phyloP scores from a whole-genome alignment of 2,329 filamentous ascomycete species.

The Lojkania enalia region DNA sequence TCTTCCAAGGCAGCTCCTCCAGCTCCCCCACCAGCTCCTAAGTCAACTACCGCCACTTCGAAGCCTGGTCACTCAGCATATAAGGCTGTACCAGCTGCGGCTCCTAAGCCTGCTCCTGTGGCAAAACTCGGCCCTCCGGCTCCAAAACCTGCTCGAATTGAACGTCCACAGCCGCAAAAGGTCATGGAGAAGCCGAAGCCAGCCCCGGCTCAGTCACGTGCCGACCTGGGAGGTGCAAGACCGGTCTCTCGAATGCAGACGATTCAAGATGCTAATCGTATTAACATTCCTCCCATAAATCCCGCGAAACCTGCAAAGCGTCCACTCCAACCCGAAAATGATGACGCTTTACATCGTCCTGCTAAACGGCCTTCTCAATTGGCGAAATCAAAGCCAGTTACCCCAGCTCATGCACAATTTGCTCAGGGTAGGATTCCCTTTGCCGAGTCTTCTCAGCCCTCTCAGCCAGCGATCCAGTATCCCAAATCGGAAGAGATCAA shows the following conservation, averaged over 20 bases:
- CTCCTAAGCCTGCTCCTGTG: conserved; percentile 25
- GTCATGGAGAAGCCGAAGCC: conserved; percentile 71
- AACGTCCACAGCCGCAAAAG: conserved; percentile 50
- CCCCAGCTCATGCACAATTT: conserved; percentile 68
- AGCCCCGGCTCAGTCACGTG: conserved; percentile 43
- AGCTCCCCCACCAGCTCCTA: conserved; percentile 14
- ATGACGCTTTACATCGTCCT: conserved; percentile 57
- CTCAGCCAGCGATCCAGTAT: conserved; percentile 80
- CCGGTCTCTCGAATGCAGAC: conserved; percentile 64
- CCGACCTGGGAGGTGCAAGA: conserved; percentile 55
- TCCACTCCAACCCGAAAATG: conserved; percentile 70
- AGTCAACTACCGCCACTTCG: conserved; percentile 49
- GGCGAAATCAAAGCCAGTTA: conserved; percentile 51
- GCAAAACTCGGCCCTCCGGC: conserved; percentile 26
- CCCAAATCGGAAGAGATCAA: conserved; percentile 88
- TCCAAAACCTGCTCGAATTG: conserved; percentile 30
- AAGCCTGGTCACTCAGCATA: conserved; percentile 50
- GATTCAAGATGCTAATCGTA: conserved; percentile 63
- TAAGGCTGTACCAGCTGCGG: conserved; percentile 29
- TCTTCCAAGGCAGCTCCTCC: conserved; percentile 20
- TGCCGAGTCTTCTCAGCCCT: conserved; percentile 68
- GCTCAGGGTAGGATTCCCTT: conserved; percentile 90
- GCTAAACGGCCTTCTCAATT: conserved; percentile 44
- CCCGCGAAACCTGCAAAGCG: conserved; percentile 77
- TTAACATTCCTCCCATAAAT: conserved; percentile 58